These are phyloP conservation scores for Plasmodium relictum DNA, from an alignment of 169 alveolate genomes.

Conservation along the genomic window DNA sequence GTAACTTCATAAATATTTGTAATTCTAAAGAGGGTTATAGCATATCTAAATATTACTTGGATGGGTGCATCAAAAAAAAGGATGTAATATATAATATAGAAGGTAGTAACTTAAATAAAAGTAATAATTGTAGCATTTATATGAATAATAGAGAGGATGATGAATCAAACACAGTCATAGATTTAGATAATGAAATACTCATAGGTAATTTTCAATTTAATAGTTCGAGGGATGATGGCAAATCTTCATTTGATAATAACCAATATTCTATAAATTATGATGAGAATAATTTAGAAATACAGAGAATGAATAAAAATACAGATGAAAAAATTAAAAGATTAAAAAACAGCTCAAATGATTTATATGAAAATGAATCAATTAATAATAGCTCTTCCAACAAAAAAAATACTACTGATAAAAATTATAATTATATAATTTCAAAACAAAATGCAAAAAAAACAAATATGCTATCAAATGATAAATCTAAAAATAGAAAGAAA, in stretches of 20 bases:
- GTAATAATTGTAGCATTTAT: constrained; percentile 6
- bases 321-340: not conserved
- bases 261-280: not conserved
- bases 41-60: constrained; percentile 2
- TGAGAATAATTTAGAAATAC: not conserved
- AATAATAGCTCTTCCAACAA: no score
- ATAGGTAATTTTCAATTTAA: constrained; percentile 17
- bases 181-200: constrained; percentile 30
- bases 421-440: no score
- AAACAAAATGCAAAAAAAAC: no score
- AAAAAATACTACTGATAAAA: no score
- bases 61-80: constrained; percentile 6
- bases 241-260: not conserved
- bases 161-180: constrained; percentile 18
- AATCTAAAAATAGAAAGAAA: not conserved
- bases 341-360: not conserved
- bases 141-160: not conserved
- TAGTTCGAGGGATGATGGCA: constrained; percentile 1
- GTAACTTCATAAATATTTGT: not conserved
- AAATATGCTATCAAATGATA: no score
- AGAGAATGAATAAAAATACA: not conserved
- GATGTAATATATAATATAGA: not conserved
- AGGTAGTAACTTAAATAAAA: not conserved
- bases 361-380: no score
- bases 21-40: constrained; percentile 15